These are phyloP conservation scores for Microbotryum lychnidis-dioicae DNA, from an alignment of 1,284 basidiomycete species.

Conservation along the genomic window DNA sequence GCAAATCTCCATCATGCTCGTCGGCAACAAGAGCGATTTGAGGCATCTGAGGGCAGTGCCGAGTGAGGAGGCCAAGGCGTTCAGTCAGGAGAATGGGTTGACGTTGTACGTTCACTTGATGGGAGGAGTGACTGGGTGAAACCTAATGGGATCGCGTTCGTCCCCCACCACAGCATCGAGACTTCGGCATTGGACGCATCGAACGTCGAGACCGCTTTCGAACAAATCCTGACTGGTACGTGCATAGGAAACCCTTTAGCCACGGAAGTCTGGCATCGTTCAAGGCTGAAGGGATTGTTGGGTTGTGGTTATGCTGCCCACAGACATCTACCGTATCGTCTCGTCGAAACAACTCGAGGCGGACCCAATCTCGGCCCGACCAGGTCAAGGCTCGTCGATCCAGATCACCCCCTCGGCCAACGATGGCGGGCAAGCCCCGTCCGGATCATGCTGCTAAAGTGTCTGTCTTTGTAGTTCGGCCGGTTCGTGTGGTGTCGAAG, in stretches of 20 bases:
- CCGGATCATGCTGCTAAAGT: constrained; percentile 33
- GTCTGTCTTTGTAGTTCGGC: background rate
- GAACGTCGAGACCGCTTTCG: constrained; percentile 95
- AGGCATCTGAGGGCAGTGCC: constrained; percentile 93
- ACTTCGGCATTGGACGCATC: constrained; percentile 98
- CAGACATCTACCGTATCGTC: constrained; percentile 91
- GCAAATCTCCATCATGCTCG: constrained; percentile 48
- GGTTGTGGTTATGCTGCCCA: no score
- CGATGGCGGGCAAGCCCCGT: constrained; percentile 40
- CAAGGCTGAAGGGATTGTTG: background rate
- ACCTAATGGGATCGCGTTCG: background rate
- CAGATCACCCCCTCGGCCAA: constrained; percentile 58
- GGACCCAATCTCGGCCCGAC: constrained; percentile 51
- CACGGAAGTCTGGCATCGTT: background rate
- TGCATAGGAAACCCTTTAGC: constrained; percentile 15
- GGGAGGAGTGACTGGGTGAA: no score
- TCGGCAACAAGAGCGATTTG: constrained; percentile 83
- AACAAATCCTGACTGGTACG: constrained; percentile 87
- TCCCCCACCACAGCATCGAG: constrained; percentile 56
- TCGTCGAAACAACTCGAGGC: constrained; percentile 82
- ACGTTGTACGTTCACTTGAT: constrained; percentile 26
- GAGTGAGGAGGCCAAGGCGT: constrained; percentile 54
- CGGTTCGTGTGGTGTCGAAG: background rate
- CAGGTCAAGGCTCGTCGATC: constrained; percentile 32
- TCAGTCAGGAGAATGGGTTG: constrained; percentile 35